phyloP scores from a whole-genome alignment of 176 grass and related monocot genomes.

The Carex pumila region DNA sequence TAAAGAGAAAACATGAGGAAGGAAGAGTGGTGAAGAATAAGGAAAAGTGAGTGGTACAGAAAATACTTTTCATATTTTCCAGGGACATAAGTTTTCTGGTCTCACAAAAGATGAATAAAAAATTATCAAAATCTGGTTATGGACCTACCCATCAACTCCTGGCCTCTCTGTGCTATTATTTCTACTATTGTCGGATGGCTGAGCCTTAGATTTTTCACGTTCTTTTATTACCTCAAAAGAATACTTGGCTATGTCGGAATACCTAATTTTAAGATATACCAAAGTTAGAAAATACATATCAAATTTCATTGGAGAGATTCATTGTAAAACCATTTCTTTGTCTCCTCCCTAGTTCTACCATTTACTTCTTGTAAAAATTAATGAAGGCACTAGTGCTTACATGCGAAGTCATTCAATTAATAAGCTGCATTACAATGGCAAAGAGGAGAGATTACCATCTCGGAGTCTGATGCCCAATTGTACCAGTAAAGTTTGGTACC shows the following conservation, averaged over 20 bases:
- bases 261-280: slow-evolving; percentile 47
- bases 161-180: slow-evolving; percentile 29
- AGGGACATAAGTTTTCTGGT: not conserved
- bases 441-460: not conserved
- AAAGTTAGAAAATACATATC: not conserved
- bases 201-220: slow-evolving; percentile 25
- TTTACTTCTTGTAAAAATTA: not conserved
- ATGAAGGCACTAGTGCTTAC: not conserved
- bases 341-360: not conserved
- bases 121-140: not conserved
- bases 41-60: not conserved
- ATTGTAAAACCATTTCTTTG: not conserved
- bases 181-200: slow-evolving; percentile 27
- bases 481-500: not conserved
- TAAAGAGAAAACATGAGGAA: not conserved
- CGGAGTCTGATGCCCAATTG: not conserved
- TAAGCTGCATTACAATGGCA: not conserved
- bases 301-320: not conserved
- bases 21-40: not conserved
- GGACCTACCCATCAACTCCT: slow-evolving; percentile 75
- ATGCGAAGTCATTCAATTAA: not conserved
- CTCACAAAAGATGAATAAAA: not conserved
- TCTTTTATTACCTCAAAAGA: slow-evolving; percentile 81
- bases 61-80: not conserved
- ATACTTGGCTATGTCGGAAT: slow-evolving; percentile 91